Evolutionary conservation across 2,329 filamentous ascomycete species (phyloP), one percentile per base, ranked within the genome.

Genomic region (Diaporthe citrichinensis): DNA sequence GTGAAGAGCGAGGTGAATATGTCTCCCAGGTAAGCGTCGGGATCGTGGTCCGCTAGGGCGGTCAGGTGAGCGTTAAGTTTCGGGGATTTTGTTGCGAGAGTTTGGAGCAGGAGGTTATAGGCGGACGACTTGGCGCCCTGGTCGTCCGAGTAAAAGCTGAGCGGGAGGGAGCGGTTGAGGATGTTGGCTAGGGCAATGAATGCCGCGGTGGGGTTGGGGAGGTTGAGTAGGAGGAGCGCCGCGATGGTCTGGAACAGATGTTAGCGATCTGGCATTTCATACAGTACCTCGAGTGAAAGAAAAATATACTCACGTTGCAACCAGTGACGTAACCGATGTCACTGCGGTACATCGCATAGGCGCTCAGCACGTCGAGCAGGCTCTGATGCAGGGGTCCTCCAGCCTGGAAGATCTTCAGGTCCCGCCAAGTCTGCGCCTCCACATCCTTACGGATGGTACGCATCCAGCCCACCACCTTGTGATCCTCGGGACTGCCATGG

Each of bases 261-360:
- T 82, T 76, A 81, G 79, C 41, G 72, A 78, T 62, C 71, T 58
- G 73, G 77, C 80, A n/a, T 14, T 39, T 23, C n/a, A n/a, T n/a
- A n/a, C n/a, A n/a, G n/a, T n/a, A n/a, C n/a, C n/a, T n/a, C n/a
- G n/a, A n/a, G n/a, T n/a, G n/a, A 49, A 41, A 68, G 67, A 75
- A 31, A 28, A 15, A 2, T n/a, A 39, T 31, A 88, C 93, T 88
- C 83, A 94, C 92, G 81, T 95, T 94, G 78, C 93, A 94, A 72
- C 94, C 94, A 77, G 89, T 88, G 74, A 94, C 89, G 80, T 95
- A 95, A 77, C 94, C 94, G 80, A 96, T 93, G 81, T 97, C 94
- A 78, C 92, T 93, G 76, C 94, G 90, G 84, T 97, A 97, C 90
- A 95, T 94, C 73, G 92, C 89, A 83, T 96, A 96, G 9, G 94